Evolutionary conservation across 176 grass and related monocot species (phyloP), one percentile per base, ranked within the genome.

Genomic region (Oryza meridionalis): DNA sequence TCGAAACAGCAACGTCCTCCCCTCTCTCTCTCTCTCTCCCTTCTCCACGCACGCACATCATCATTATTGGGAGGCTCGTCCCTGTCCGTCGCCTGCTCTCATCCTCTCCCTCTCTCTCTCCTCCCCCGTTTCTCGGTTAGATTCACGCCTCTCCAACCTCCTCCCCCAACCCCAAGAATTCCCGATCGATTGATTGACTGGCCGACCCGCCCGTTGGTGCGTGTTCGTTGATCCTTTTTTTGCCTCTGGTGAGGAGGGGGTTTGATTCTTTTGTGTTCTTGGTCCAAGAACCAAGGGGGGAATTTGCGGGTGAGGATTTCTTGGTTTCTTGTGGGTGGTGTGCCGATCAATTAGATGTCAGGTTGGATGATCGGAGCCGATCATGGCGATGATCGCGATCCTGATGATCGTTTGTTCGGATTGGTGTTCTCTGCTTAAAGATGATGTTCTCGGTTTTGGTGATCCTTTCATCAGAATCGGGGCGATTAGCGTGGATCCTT

Each of bases 31-130:
- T 31, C 29, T 31, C 16, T 21, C 75, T 40, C 31, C 21, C 29
- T 0, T 24, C 66, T 7, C 32, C 21, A 59, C 29, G 9, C 1
- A 50, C 50, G 25, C 83, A 29, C 64, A 46, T 74, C 77, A 75
- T 81, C 81, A 69, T 86, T 80, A 81, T 86, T 80, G 33, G 70
- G 44, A 81, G 84, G 32, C 68, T 50, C 76, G 76, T 86, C 70
- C 46, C 33, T 58, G 22, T 51, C 32, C 26, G 45, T 82, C 72
- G 47, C 78, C 53, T 75, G 55, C 64, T 33, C 25, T 31, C 29
- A 31, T 31, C 38, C 37, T 22, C 29, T 31, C 29, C 38, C 37
- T 70, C 66, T 15, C 33, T 55, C 51, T 21, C 51, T 55, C 32
- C 27, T 8, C 26, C 63, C 84, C 77, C 32, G 8, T 10, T 77